phyloP scores from a whole-genome alignment of 495 filamentous ascomycete species.

The Amniculicola lignicola region DNA sequence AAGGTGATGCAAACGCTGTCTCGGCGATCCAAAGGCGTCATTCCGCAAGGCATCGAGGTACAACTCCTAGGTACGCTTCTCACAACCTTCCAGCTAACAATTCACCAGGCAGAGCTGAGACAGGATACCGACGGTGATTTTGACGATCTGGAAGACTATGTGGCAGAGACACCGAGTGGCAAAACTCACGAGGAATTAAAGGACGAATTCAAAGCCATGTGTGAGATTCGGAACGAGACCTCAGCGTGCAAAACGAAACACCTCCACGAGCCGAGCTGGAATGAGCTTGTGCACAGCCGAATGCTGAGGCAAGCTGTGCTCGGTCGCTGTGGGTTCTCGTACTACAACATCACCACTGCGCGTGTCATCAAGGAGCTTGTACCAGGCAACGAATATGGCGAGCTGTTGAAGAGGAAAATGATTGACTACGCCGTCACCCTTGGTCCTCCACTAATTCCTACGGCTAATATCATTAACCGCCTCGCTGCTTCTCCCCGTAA shows the following conservation, averaged over 20 bases:
- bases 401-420: slow-evolving; percentile 26
- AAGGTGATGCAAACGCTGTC: slow-evolving; percentile 17
- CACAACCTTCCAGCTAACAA: slow-evolving; percentile 1
- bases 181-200: slow-evolving; percentile 15
- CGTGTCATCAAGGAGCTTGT: slow-evolving; percentile 30
- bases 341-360: slow-evolving; percentile 30
- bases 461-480: slow-evolving; percentile 16
- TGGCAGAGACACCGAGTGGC: slow-evolving; percentile 19
- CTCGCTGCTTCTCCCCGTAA: slow-evolving; percentile 18
- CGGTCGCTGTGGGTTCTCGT: slow-evolving; percentile 14
- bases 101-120: slow-evolving; percentile 20
- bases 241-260: slow-evolving; percentile 26
- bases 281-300: slow-evolving; percentile 26
- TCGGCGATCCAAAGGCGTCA: slow-evolving; percentile 8
- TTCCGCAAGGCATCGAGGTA: slow-evolving; percentile 31
- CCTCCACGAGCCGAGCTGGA: slow-evolving; percentile 30
- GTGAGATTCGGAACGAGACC: slow-evolving; percentile 27
- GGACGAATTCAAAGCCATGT: slow-evolving; percentile 26
- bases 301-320: slow-evolving; percentile 25
- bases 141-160: slow-evolving; percentile 14
- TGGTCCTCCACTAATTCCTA: slow-evolving; percentile 21
- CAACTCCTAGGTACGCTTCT: slow-evolving; percentile 9
- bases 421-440: slow-evolving; percentile 28
- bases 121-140: slow-evolving; percentile 13
- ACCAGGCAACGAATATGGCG: slow-evolving; percentile 23